Conservation (phyloP, 306 rosid genomes). For the Aeschynomene evenia region DNA sequence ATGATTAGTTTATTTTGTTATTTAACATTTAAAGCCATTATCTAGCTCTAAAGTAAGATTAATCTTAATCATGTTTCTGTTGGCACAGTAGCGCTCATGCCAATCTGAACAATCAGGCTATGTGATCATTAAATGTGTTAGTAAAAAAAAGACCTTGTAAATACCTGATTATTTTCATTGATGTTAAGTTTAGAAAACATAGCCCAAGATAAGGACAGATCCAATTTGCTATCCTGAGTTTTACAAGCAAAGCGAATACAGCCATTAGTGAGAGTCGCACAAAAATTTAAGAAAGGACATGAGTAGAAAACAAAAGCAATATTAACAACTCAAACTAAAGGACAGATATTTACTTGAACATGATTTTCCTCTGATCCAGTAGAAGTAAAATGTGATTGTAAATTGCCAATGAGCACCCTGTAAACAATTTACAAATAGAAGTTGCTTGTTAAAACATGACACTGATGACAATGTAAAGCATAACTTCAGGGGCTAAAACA, state of each 20-base stretch:
- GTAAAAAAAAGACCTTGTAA: slow-evolving; percentile 8
- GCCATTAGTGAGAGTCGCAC: slow-evolving; percentile 28
- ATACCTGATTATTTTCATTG: slow-evolving; percentile 53
- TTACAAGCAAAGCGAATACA: slow-evolving; percentile 38
- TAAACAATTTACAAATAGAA: slow-evolving; percentile 26
- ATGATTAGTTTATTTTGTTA: slow-evolving; percentile 19
- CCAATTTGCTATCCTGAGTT: slow-evolving; percentile 53
- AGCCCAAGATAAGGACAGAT: slow-evolving; percentile 57
- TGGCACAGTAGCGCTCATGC: background rate
- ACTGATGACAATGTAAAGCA: background rate
- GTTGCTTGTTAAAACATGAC: slow-evolving; percentile 16
- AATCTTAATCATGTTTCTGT: slow-evolving; percentile 7
- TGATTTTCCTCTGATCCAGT: slow-evolving; percentile 56
- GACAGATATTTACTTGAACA: slow-evolving; percentile 55
- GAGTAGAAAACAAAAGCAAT: slow-evolving; percentile 10
- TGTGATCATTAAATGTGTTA: slow-evolving; percentile 14
- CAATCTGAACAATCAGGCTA: slow-evolving; percentile 10
- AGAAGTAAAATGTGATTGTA: slow-evolving; percentile 53
- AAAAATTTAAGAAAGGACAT: slow-evolving; percentile 16
- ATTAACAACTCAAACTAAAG: slow-evolving; percentile 24
- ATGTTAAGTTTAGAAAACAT: slow-evolving; percentile 62
- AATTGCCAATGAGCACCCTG: slow-evolving; percentile 72
- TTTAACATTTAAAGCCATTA: slow-evolving; percentile 9
- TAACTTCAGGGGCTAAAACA: slow-evolving; percentile 22
- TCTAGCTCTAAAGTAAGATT: slow-evolving; percentile 1